Conservation (phyloP, 139 green algal species). For the Parachlorella kessleri region DNA sequence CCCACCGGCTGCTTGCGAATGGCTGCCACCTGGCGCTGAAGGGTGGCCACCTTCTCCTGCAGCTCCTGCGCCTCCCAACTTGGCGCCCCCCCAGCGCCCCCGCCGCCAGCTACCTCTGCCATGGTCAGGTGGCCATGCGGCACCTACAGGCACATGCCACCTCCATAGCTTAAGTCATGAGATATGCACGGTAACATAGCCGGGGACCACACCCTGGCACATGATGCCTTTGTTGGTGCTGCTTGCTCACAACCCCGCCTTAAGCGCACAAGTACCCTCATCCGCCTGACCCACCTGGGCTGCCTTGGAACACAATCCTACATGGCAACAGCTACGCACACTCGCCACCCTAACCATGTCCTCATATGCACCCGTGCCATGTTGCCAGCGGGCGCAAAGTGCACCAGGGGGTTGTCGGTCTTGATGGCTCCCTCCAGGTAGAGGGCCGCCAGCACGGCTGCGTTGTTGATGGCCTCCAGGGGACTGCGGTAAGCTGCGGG, state of each 20-base stretch:
- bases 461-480: slow-evolving; percentile 11
- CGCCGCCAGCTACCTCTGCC: not conserved
- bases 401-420: slow-evolving; percentile 4
- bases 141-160: not conserved
- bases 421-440: slow-evolving; percentile 17
- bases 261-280: not conserved
- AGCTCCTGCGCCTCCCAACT: not conserved
- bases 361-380: slow-evolving; percentile 21
- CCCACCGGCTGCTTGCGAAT: not conserved
- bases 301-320: too few species aligned
- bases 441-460: slow-evolving; percentile 8
- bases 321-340: too few species aligned
- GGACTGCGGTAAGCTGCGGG: not conserved
- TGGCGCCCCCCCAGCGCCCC: too few species aligned
- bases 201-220: not conserved
- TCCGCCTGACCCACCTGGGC: not conserved
- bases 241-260: not conserved
- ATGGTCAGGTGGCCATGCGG: not conserved
- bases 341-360: too few species aligned
- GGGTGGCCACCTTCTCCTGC: not conserved
- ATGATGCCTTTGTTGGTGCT: not conserved
- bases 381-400: slow-evolving; percentile 18
- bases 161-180: not conserved
- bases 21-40: not conserved
- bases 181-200: not conserved